Evolutionary conservation across 2,329 filamentous ascomycete genomes (phyloP).

Genomic region (Ceratocystis alfenasii): DNA sequence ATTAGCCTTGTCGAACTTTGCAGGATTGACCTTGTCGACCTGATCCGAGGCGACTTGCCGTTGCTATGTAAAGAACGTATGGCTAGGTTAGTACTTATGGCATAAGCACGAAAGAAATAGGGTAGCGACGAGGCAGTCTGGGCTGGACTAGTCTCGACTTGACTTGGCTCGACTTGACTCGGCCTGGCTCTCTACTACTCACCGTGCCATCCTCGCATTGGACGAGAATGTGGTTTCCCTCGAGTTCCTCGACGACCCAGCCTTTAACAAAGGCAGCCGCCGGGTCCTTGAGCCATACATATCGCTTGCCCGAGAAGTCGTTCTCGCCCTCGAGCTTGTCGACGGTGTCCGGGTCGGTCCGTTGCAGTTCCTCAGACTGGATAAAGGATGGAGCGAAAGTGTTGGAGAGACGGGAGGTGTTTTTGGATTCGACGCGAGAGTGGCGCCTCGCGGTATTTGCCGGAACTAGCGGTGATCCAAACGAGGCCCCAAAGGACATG

Average conservation of each 20-base stretch:
- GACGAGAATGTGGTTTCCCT: slow-evolving; percentile 58
- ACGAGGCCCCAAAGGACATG: slow-evolving; percentile 31
- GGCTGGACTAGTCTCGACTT: too few species aligned
- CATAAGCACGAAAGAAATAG: too few species aligned
- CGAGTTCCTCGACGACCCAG: slow-evolving; percentile 75
- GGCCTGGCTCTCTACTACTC: slow-evolving; percentile 30
- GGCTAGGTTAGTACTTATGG: neutral
- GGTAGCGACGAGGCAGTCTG: too few species aligned
- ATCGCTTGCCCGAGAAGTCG: slow-evolving; percentile 96
- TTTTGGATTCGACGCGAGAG: slow-evolving; percentile 49
- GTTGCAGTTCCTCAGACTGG: slow-evolving; percentile 62
- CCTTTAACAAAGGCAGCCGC: slow-evolving; percentile 82
- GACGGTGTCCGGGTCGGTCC: slow-evolving; percentile 43
- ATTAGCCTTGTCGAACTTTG: slow-evolving; percentile 98
- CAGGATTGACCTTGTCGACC: slow-evolving; percentile 97
- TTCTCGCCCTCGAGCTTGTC: slow-evolving; percentile 88
- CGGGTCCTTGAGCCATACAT: slow-evolving; percentile 90
- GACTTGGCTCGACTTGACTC: too few species aligned
- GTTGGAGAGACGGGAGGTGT: slow-evolving; percentile 51
- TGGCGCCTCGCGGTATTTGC: slow-evolving; percentile 32
- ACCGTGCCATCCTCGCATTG: slow-evolving; percentile 89
- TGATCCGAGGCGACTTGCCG: slow-evolving; percentile 73
- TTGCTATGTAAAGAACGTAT: slow-evolving; percentile 44
- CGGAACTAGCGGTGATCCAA: slow-evolving; percentile 34
- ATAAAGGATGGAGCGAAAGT: slow-evolving; percentile 97